These are phyloP conservation scores for Bretschneidera sinensis DNA, from an alignment of 345 rosid species.

Conservation along the genomic window DNA sequence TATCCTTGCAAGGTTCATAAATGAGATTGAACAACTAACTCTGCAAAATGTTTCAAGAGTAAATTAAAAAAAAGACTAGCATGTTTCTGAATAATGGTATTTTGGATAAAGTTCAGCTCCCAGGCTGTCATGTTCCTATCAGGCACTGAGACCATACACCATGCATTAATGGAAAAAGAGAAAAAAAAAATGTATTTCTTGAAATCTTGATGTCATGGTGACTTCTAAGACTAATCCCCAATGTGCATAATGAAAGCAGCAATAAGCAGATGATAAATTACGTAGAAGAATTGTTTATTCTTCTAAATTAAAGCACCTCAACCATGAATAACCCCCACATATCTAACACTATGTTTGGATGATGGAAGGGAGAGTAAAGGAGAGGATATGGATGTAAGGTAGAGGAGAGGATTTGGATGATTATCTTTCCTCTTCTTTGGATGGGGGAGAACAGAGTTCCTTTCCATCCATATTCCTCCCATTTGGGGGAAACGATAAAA, in stretches of 20 bases:
- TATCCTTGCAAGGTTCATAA: slow-evolving; percentile 7
- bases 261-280: neutral
- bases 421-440: too few relatives aligned
- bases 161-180: neutral
- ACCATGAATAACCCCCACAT: too few relatives aligned
- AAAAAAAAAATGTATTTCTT: neutral
- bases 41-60: neutral
- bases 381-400: too few relatives aligned
- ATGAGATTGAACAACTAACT: slow-evolving; percentile 10
- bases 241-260: neutral
- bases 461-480: too few relatives aligned
- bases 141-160: neutral
- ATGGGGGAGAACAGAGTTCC: too few relatives aligned
- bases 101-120: neutral
- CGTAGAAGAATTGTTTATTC: too few relatives aligned
- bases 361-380: too few relatives aligned
- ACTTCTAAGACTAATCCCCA: neutral
- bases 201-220: neutral
- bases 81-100: too few relatives aligned
- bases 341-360: too few relatives aligned
- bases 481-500: too few relatives aligned
- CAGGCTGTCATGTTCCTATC: neutral
- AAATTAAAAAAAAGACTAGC: neutral
- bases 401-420: too few relatives aligned
- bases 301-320: too few relatives aligned